These are phyloP conservation scores for Circinella umbellata DNA, from an alignment of 371 early-diverging fungal species.

Conservation along the genomic window DNA sequence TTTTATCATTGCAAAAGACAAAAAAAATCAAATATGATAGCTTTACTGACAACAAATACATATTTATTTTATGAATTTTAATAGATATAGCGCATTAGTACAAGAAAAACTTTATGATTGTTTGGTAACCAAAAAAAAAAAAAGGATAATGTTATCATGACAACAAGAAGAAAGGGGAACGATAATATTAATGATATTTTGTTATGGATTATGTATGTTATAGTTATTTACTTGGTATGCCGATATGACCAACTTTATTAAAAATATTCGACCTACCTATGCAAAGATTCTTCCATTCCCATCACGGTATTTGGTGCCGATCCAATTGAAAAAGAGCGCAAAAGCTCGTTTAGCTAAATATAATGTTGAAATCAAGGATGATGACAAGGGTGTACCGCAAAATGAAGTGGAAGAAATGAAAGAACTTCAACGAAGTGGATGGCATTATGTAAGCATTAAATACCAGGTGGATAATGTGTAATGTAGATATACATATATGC, in stretches of 20 bases:
- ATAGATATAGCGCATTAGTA: conserved; percentile 51
- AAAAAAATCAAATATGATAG: neutral
- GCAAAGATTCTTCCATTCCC: conserved; percentile 68
- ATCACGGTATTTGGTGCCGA: conserved; percentile 62
- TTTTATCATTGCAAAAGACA: neutral
- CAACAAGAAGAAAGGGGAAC: neutral
- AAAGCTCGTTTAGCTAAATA: conserved; percentile 57
- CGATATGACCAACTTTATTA: conserved; percentile 71
- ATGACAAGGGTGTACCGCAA: conserved; percentile 43
- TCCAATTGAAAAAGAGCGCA: conserved; percentile 62
- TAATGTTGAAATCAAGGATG: conserved; percentile 45
- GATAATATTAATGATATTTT: neutral
- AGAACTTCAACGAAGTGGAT: conserved; percentile 50
- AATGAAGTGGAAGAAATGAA: conserved; percentile 56
- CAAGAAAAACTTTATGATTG: conserved; percentile 61
- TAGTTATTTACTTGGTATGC: conserved; percentile 73
- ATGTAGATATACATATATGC: neutral
- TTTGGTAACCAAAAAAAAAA: conserved; percentile 43
- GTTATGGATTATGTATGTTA: neutral
- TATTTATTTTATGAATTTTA: neutral
- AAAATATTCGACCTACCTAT: conserved; percentile 67
- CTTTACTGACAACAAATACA: neutral
- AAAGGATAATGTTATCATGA: neutral
- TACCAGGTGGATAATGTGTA: too few species aligned
- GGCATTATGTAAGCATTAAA: conserved; percentile 42